Evolutionary conservation across 2,329 filamentous ascomycete genomes (phyloP), one percentile per base, ranked within the genome.

Genomic region (Pseudogymnoascus sp.): DNA sequence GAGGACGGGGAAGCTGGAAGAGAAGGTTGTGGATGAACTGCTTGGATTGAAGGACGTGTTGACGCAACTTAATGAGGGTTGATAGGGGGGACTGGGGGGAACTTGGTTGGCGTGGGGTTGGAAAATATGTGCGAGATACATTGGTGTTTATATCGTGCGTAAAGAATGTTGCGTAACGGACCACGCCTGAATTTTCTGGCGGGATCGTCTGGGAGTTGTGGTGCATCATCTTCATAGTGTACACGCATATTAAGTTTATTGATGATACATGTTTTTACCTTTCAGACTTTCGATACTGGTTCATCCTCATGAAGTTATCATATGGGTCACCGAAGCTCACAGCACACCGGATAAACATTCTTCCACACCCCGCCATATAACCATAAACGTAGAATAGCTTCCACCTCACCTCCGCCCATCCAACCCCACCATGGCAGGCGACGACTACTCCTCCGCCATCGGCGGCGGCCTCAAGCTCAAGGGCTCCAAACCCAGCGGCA

Each of bases 391-490:
- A 40, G n/a, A 37, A 19, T n/a, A 53, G 43, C 46, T 56, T 12
- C 26, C 10, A 19, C 26, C 26, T 19, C 56, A 60, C 31, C 24
- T 33, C 60, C 22, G 8, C 19, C 8, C 14, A 26, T 11, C 26
- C 43, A 53, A 31, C 28, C 61, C 50, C 59, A 65, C 40, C 53
- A 92, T 92, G 89, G 84, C 87, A 24, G 82, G 85, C 62, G 88
- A 90, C 74, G 90, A 96, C 69, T 96, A 96, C 78, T 76, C 82
- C 59, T 78, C 85, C 66, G 76, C 80, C 63, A 82, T 83, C 65
- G 82, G 85, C 64, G 85, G 88, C 71, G 91, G 91, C 70, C 84
- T 97, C 35, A 93, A 91, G 73, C 83, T 97, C 65, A 97, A 97
- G 78, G 83, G 80, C 66, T 87, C 86, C 71, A 78, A 82, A 66